A percentile compares a stretch with the other conserved stretches of the same genome.
These are phyloP conservation scores for Oryza australiensis DNA, from an alignment of 176 grass and related monocot species.

Conservation along the genomic window DNA sequence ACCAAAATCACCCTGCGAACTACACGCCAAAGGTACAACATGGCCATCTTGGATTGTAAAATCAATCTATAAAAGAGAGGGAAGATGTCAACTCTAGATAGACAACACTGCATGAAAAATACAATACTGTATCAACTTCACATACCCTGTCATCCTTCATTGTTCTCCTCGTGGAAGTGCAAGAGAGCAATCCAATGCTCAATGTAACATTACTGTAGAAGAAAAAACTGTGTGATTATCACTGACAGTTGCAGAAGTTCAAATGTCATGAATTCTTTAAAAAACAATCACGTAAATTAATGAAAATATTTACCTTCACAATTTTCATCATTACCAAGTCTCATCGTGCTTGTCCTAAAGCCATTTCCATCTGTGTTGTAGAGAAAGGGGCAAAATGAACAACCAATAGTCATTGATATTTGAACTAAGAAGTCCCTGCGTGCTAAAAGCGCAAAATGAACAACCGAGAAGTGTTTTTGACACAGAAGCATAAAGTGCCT, in stretches of 20 bases:
- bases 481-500: neutral
- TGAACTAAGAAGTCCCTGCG: too few species aligned
- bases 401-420: slow-evolving; percentile 3
- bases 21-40: slow-evolving; percentile 59
- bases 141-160: slow-evolving; percentile 99
- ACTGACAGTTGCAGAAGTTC: slow-evolving; percentile 7
- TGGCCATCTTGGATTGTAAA: slow-evolving; percentile 63
- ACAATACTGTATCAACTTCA: slow-evolving; percentile 26
- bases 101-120: slow-evolving; percentile 10
- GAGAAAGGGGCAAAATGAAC: slow-evolving; percentile 15
- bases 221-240: slow-evolving; percentile 19
- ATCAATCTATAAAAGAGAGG: slow-evolving; percentile 63
- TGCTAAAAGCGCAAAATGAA: too few species aligned
- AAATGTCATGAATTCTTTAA: neutral
- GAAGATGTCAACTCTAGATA: slow-evolving; percentile 31
- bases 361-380: slow-evolving; percentile 98
- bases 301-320: slow-evolving; percentile 64
- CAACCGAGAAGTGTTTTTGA: neutral
- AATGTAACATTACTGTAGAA: slow-evolving; percentile 62
- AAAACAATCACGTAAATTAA: slow-evolving; percentile 32
- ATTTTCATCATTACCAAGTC: slow-evolving; percentile 86
- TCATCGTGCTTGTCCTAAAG: slow-evolving; percentile 99
- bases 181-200: slow-evolving; percentile 88
- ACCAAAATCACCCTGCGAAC: slow-evolving; percentile 87
- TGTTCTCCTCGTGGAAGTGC: slow-evolving; percentile 87